Evolutionary conservation across 768 basidiomycete genomes (phyloP), one percentile per base, ranked within the genome.

Genomic region (Leccinum olivaceopallidum): DNA sequence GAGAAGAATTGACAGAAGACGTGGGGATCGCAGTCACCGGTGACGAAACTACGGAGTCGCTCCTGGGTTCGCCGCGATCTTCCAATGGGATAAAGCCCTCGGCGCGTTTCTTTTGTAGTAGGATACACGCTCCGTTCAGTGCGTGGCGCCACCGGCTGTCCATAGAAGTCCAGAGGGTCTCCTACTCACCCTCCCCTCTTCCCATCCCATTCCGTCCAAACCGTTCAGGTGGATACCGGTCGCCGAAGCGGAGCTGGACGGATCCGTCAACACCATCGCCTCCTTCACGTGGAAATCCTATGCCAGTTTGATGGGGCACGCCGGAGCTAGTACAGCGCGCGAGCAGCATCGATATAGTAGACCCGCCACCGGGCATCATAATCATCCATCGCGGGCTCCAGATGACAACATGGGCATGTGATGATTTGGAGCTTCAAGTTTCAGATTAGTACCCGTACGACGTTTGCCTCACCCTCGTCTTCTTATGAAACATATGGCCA

Each of bases 1-100:
- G 44, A 20, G 44, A 47, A 20, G 44, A 20, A 20, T 20, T 47
- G 44, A 20, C 12, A 18, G 44, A 47, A 47, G 44, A 42, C 42
- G 42, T 9, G 18, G 39, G n/a, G n/a, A 47, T 47, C 44, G 42
- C 8, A n/a, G 44, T 47, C n/a, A 47, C 20, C 44, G 44, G 16
- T 44, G 42, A 44, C 42, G 20, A n/a, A 12, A 44, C 42, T 44
- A 44, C 20, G 42, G 42, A 44, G 30, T 47, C 50, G 47, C 60
- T 42, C 56, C 61, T 37, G n/a, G n/a, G 39, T 20, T n/a, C 50
- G 28, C 55, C 36, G 26, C 44, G 22, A 9, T n/a, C 51, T n/a
- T 20, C 60, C 59, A 53, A 63, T 64, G 42, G 50, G 50, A 58
- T 59, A 68, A 69, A 60, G 6, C 54, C 42, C 67, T 44, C 60